phyloP scores from a whole-genome alignment of 2,329 filamentous ascomycete species.

The Cladosporium phlei region DNA sequence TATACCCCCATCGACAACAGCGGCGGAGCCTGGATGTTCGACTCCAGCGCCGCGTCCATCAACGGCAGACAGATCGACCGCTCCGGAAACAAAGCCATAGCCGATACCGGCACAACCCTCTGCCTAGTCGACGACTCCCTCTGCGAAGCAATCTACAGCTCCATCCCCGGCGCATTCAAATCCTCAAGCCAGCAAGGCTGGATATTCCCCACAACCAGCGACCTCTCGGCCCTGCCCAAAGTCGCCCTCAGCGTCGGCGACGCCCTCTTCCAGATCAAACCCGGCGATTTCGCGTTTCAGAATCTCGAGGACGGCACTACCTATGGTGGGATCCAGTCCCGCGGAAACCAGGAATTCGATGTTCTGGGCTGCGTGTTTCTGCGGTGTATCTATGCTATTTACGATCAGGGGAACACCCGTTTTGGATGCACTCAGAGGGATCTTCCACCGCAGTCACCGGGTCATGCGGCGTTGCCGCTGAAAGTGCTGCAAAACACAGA shows the following conservation, averaged over 20 bases:
- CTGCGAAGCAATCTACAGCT: constrained; percentile 58
- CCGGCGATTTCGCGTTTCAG: constrained; percentile 59
- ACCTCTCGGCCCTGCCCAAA: constrained; percentile 52
- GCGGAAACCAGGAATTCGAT: constrained; percentile 55
- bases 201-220: constrained; percentile 54
- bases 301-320: constrained; percentile 51
- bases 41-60: constrained; percentile 53
- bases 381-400: constrained; percentile 62
- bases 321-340: constrained; percentile 63
- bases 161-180: constrained; percentile 55
- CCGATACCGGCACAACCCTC: constrained; percentile 67
- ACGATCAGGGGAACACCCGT: constrained; percentile 47
- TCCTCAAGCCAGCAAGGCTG: constrained; percentile 56
- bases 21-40: constrained; percentile 65
- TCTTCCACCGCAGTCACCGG: neutral
- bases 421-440: constrained; percentile 18
- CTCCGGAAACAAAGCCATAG: constrained; percentile 60
- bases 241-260: constrained; percentile 61
- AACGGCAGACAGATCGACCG: constrained; percentile 51
- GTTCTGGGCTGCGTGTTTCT: constrained; percentile 48
- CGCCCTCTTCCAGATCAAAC: constrained; percentile 56
- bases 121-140: constrained; percentile 59
- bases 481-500: too few species aligned
- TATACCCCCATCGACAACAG: constrained; percentile 61
- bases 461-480: neutral